Conservation (phyloP, 2,329 filamentous ascomycete genomes). For the Claviceps capensis region DNA sequence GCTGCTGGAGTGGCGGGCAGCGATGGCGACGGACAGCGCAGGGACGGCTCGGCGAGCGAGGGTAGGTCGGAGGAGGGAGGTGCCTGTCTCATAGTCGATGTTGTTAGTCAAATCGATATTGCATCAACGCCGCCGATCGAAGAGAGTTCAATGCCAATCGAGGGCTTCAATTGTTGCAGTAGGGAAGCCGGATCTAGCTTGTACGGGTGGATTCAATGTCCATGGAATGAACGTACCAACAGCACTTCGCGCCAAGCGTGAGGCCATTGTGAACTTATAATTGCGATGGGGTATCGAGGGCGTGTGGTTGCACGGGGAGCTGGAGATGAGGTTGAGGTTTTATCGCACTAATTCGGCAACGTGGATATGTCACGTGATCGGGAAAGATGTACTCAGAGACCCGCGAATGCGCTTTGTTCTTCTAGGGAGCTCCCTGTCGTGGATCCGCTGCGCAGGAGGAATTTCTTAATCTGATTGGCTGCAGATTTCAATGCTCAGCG, state of each 20-base stretch:
- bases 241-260: slow-evolving; percentile 89
- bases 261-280: slow-evolving; percentile 76
- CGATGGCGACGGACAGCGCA: slow-evolving; percentile 55
- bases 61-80: slow-evolving; percentile 76
- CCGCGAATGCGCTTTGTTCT: background rate
- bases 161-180: slow-evolving; percentile 16
- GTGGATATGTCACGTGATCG: slow-evolving; percentile 22
- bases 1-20: slow-evolving; percentile 58
- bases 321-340: slow-evolving; percentile 36
- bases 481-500: slow-evolving; percentile 4
- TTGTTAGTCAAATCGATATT: background rate
- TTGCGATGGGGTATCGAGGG: slow-evolving; percentile 29
- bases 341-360: slow-evolving; percentile 31
- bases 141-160: background rate
- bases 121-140: background rate
- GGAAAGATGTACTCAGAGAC: background rate
- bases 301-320: slow-evolving; percentile 31
- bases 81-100: slow-evolving; percentile 42
- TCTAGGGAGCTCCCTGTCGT: background rate
- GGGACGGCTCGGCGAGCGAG: slow-evolving; percentile 63
- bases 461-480: slow-evolving; percentile 4
- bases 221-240: slow-evolving; percentile 53
- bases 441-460: background rate
- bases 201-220: background rate
- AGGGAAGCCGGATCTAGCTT: too few relatives aligned